These are phyloP conservation scores for Baudoinia panamericana DNA, from an alignment of 495 filamentous ascomycete species.

Conservation along the genomic window DNA sequence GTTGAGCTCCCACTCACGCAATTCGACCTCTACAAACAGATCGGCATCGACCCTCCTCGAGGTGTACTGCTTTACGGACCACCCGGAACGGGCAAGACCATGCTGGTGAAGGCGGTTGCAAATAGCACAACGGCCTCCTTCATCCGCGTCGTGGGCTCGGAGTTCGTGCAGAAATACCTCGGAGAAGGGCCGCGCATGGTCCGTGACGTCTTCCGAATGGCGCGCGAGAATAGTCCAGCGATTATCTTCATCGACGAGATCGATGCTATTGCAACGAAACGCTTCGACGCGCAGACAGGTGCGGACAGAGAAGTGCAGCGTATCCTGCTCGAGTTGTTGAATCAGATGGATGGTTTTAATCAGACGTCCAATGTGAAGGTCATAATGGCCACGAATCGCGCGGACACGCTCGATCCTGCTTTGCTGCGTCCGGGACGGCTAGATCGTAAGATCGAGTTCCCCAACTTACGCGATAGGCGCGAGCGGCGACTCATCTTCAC, in stretches of 20 bases:
- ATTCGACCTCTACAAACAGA: constrained; percentile 96
- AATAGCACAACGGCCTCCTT: constrained; percentile 97
- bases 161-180: constrained; percentile 98
- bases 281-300: constrained; percentile 86
- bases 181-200: constrained; percentile 98
- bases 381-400: constrained; percentile 97
- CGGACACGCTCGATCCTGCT: constrained; percentile 94
- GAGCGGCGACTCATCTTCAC: constrained; percentile 92
- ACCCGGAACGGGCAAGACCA: constrained; percentile 92
- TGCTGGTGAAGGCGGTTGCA: constrained; percentile 87
- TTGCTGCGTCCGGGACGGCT: constrained; percentile 89
- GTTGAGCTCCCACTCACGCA: constrained; percentile 93
- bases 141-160: constrained; percentile 90
- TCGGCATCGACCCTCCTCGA: constrained; percentile 96
- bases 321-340: constrained; percentile 97
- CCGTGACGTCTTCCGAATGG: constrained; percentile 97
- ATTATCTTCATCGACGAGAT: constrained; percentile 99
- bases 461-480: constrained; percentile 73
- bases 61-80: constrained; percentile 95
- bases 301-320: constrained; percentile 99
- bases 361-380: constrained; percentile 99
- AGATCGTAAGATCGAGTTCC: constrained; percentile 99
- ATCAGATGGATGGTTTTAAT: constrained; percentile 97
- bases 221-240: constrained; percentile 93
- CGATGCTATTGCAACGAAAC: constrained; percentile 93